Percentiles rank a stretch among this genome's conserved stretches.
Evolutionary conservation across 2,329 filamentous ascomycete genomes (phyloP).

Genomic region (Diaporthe citri): DNA sequence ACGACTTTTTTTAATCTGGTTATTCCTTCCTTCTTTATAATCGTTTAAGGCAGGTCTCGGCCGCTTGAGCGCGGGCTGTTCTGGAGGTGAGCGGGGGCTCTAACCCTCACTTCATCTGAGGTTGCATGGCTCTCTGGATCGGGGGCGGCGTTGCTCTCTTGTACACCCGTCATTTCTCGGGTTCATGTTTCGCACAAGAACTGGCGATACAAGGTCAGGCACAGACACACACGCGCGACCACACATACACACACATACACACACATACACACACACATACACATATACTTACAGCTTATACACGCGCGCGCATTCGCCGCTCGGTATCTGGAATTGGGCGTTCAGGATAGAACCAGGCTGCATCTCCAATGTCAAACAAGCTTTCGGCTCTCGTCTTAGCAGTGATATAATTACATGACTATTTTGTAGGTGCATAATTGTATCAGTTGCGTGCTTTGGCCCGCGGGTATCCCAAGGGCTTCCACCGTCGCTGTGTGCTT

Average conservation of each 20-base stretch:
- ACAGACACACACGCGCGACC: conserved; percentile 27
- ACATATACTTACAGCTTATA: conserved; percentile 25
- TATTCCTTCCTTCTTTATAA: background rate
- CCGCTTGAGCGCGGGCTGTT: background rate
- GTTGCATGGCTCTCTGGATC: conserved; percentile 36
- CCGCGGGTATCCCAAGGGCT: background rate
- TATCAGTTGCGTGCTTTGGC: background rate
- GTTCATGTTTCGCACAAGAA: background rate
- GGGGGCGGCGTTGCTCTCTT: conserved; percentile 24
- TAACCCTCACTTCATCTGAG: conserved; percentile 30
- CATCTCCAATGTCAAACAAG: background rate
- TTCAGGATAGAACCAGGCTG: conserved; percentile 25
- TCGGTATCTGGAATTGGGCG: conserved; percentile 10
- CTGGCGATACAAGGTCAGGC: background rate
- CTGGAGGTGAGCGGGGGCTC: background rate
- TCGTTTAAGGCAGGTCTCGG: background rate
- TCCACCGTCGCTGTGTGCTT: background rate
- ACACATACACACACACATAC: conserved; percentile 4
- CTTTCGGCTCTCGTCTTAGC: background rate
- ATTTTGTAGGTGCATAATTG: too few relatives aligned
- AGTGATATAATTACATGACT: background rate
- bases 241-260: background rate
- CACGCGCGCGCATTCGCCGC: background rate
- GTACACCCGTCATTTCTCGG: conserved; percentile 14
- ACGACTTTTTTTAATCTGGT: background rate